Base-by-base conservation (phyloP, 208 protist species). In the Trypanosoma conorhini region DNA sequence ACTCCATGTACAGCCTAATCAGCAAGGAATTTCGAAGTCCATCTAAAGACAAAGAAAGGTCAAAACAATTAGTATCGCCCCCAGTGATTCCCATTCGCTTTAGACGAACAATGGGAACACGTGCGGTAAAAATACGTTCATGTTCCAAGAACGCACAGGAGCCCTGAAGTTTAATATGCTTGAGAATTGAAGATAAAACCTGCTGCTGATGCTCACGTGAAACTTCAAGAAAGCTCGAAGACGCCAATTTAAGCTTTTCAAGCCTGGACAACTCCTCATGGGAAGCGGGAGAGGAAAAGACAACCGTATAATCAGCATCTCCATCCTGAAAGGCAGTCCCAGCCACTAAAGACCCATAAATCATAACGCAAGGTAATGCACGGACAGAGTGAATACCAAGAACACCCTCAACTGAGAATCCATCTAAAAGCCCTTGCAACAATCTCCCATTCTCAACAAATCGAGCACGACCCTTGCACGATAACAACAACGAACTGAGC, bases 111-210 rank as follows among this genome's bases (percentile, higher is more conserved):
- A 95, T 85, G 0, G 90, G 90, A 17, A 93, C 77, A 59, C 90
- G 80, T 38, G 90, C 87, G 7, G 76, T 77, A 66, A 89, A 93
- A 74, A 95, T 91, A n/a, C 77, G 72, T 30, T 95, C 86, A 64
- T 75, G 72, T n/a, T 87, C 74, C 7, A 84, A 13, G 1, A 60
- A n/a, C 22, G 46, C 62, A 28, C 31, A 64, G 28, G 19, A 52
- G 58, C 55, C 67, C 24, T 30, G 24, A 33, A 66, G 46, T 19
- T 70, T 56, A 26, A 91, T 79, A 62, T 89, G 82, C 5, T 68
- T 33, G 65, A 83, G 77, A 54, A 92, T 59, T 26, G 85, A 75
- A 0, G 82, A 80, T 21, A 90, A 67, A 40, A 87, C 63, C 31
- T 57, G 64, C 46, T 88, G 76, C 59, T 91, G 85, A 15, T 76